A percentile compares a stretch with the other conserved stretches of the same genome.
phyloP scores from a whole-genome alignment of 2,329 filamentous ascomycete species.

The Drechslerella dactyloides region DNA sequence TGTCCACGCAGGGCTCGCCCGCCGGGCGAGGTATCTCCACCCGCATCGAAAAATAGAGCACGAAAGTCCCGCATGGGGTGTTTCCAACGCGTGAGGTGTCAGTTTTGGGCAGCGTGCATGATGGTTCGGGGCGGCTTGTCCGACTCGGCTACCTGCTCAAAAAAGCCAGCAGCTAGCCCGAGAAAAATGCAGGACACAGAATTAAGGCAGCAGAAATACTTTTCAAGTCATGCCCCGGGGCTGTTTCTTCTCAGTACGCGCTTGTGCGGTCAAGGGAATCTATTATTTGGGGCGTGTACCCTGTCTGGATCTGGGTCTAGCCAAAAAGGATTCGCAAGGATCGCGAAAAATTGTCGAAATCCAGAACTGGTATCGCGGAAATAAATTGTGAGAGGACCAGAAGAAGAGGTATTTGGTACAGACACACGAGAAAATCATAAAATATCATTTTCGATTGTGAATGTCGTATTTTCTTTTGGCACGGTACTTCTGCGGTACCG shows the following conservation, averaged over 20 bases:
- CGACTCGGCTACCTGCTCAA: constrained; percentile 50
- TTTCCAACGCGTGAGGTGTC: constrained; percentile 47
- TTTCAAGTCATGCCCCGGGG: constrained; percentile 8
- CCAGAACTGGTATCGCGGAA: constrained; percentile 34
- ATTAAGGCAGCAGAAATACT: constrained; percentile 41
- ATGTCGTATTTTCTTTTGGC: constrained; percentile 31
- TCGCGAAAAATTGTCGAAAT: constrained; percentile 47
- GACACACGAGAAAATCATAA: neutral
- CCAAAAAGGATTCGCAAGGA: constrained; percentile 35
- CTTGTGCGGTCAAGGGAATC: constrained; percentile 17
- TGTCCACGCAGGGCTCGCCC: constrained; percentile 44
- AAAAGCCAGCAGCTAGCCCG: constrained; percentile 43
- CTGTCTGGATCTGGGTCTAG: constrained; percentile 42
- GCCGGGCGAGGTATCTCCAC: constrained; percentile 44
- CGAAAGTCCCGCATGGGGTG: constrained; percentile 21
- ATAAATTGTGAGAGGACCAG: constrained; percentile 6
- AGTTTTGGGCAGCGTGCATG: constrained; percentile 43
- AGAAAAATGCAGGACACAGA: constrained; percentile 2
- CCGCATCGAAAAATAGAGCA: constrained; percentile 26
- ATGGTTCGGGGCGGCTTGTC: constrained; percentile 50
- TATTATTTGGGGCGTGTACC: constrained; percentile 22
- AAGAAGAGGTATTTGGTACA: neutral
- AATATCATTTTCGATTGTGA: neutral
- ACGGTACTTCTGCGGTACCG: constrained; percentile 13
- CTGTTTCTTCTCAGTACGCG: constrained; percentile 34